These are phyloP conservation scores for Globisporangium sylvaticum DNA, from an alignment of 352 stramenopile genomes.

Conservation along the genomic window DNA sequence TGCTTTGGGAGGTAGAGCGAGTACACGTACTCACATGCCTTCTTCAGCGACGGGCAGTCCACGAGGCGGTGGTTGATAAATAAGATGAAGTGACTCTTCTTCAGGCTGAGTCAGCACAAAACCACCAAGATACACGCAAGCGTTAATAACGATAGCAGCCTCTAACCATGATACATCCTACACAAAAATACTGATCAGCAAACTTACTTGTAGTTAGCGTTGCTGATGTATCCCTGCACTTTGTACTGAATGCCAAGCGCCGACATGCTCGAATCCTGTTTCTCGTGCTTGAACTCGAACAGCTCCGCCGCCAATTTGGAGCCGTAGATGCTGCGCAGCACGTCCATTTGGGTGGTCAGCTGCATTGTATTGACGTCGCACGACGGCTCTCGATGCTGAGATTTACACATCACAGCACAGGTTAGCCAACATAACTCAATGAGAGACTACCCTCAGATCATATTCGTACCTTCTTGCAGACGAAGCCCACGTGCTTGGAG, in stretches of 20 bases:
- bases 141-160: conserved; percentile 4
- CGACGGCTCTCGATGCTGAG: conserved; percentile 66
- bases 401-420: not conserved
- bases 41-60: conserved; percentile 89
- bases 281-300: conserved; percentile 38
- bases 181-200: not conserved
- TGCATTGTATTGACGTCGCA: conserved; percentile 77
- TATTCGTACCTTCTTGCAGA: conserved; percentile 89
- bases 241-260: conserved; percentile 33
- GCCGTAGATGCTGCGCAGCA: conserved; percentile 76
- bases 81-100: conserved; percentile 88
- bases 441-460: not conserved
- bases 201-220: conserved; percentile 85
- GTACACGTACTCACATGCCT: conserved; percentile 94
- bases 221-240: conserved; percentile 67
- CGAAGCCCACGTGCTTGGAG: conserved; percentile 88
- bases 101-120: conserved; percentile 36
- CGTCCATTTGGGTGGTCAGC: conserved; percentile 58
- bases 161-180: not conserved
- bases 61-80: conserved; percentile 99
- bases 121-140: not conserved
- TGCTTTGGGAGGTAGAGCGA: conserved; percentile 91
- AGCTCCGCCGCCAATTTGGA: conserved; percentile 64
- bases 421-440: not conserved
- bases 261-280: conserved; percentile 16